phyloP scores from a whole-genome alignment of 345 rosid species.

The Viola odorata region DNA sequence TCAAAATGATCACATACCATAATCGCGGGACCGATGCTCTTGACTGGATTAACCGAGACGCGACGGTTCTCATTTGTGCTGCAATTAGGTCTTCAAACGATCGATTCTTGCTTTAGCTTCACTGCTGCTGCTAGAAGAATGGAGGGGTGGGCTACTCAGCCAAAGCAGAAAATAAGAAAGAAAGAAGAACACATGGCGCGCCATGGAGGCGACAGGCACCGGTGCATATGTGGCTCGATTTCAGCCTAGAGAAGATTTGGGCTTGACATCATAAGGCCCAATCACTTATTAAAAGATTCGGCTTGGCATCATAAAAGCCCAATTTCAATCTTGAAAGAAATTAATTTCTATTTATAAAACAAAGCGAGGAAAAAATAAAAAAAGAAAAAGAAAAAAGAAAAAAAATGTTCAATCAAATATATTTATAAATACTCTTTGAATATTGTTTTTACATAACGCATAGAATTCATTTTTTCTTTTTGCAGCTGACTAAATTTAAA shows the following conservation, averaged over 20 bases:
- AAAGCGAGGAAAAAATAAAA: not conserved
- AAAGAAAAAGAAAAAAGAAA: too few relatives aligned
- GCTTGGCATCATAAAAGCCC: too few relatives aligned
- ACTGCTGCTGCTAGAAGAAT: not conserved
- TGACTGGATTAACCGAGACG: constrained; percentile 39
- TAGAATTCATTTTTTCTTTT: too few relatives aligned
- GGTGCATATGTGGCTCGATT: constrained; percentile 25
- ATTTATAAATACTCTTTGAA: too few relatives aligned
- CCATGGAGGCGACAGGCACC: constrained; percentile 15
- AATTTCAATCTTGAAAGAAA: too few relatives aligned
- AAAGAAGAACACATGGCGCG: constrained; percentile 31
- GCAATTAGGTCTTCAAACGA: not conserved
- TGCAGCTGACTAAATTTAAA: too few relatives aligned
- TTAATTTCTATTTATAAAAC: too few relatives aligned
- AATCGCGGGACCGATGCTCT: constrained; percentile 27
- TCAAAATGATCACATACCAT: constrained; percentile 21
- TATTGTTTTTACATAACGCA: too few relatives aligned
- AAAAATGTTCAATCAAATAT: too few relatives aligned
- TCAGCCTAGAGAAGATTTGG: constrained; percentile 8
- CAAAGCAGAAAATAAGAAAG: not conserved
- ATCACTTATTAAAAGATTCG: not conserved
- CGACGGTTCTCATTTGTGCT: constrained; percentile 33
- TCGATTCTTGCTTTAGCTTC: not conserved
- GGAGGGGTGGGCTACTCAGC: not conserved
- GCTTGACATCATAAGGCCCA: too few relatives aligned